Evolutionary conservation across 192 early-diverging fungal species (phyloP), one percentile per base, ranked within the genome.

Genomic region (Entomortierella chlamydospora): DNA sequence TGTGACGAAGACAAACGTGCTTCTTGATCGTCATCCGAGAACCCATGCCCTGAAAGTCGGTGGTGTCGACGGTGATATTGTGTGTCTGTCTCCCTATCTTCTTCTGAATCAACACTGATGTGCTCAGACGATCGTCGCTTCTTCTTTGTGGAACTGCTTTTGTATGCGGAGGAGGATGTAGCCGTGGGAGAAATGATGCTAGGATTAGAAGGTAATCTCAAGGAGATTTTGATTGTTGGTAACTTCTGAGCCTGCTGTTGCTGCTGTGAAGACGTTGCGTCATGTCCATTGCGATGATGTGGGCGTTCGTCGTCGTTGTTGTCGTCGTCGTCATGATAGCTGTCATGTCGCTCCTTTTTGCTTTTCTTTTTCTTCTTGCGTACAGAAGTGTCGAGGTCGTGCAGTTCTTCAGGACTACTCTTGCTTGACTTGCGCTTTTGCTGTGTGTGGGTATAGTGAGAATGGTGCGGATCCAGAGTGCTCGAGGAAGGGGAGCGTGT

Each of bases 191-290:
- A 23, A 18, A 64, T 30, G 28, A 67, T 67, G 26, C 57, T n/a
- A 11, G 72, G 58, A 3, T 45, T 34, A 0, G 76, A 37, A 30
- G 76, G 68, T 22, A 79, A 57, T 26, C 52, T 70, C 63, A 79
- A 33, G 22, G 76, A 79, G 61, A 79, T 79, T 68, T 79, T 79
- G 51, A 79, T 70, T 1, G 51, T 63, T 18, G 76, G 76, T 0
- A 79, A 39, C 25, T 79, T 79, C 17, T 55, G 57, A 2, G 33
- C 26, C 4, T 60, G 51, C 4, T 57, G 51, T 7, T 57, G 57
- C 15, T 41, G 50, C 30, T 53, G 23, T 20, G 53, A 25, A 22
- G 56, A 23, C 4, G 61, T 29, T 1, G 52, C 28, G 42, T 49
- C 43, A 17, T 61, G 47, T 22, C 33, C 57, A 43, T 53, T 51